phyloP scores from a whole-genome alignment of 768 basidiomycete genomes.

The Boletus coccyginus region DNA sequence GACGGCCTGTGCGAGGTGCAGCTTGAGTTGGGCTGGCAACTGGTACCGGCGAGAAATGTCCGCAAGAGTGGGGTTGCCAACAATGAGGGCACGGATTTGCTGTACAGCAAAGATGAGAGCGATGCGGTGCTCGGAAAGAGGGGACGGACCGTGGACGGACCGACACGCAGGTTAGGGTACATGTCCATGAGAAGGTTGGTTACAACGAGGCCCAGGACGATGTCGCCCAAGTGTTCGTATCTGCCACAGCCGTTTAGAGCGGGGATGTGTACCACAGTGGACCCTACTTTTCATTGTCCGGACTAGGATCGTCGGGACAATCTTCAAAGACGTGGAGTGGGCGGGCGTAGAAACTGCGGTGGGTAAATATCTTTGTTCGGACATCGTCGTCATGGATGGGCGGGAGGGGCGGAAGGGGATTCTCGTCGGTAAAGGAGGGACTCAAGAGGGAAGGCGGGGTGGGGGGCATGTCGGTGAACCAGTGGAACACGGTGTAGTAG shows the following conservation, averaged over 20 bases:
- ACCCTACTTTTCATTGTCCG: slow-evolving; percentile 77
- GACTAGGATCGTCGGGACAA: slow-evolving; percentile 63
- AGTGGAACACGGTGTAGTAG: slow-evolving; percentile 5
- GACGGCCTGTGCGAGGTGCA: slow-evolving; percentile 73
- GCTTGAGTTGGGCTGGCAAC: slow-evolving; percentile 56
- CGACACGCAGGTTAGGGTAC: slow-evolving; percentile 71
- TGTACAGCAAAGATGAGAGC: slow-evolving; percentile 23
- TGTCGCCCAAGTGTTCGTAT: slow-evolving; percentile 75
- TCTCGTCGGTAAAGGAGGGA: slow-evolving; percentile 31
- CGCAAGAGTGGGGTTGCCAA: slow-evolving; percentile 72
- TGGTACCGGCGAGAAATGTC: slow-evolving; percentile 65
- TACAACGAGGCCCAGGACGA: slow-evolving; percentile 65
- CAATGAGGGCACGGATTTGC: slow-evolving; percentile 79
- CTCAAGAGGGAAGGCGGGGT: slow-evolving; percentile 3
- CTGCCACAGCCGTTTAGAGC: slow-evolving; percentile 33
- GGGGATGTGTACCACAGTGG: background rate
- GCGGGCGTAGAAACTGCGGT: slow-evolving; percentile 66
- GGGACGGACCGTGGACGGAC: slow-evolving; percentile 59
- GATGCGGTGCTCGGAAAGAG: background rate
- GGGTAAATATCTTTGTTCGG: slow-evolving; percentile 64
- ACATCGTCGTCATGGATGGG: slow-evolving; percentile 46
- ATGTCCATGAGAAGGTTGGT: slow-evolving; percentile 60
- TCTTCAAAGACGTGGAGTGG: slow-evolving; percentile 80
- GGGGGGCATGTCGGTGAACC: slow-evolving; percentile 1
- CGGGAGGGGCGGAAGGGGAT: slow-evolving; percentile 56